phyloP scores from a whole-genome alignment of 2,329 filamentous ascomycete genomes.

The Ophiostoma tasmaniense region DNA sequence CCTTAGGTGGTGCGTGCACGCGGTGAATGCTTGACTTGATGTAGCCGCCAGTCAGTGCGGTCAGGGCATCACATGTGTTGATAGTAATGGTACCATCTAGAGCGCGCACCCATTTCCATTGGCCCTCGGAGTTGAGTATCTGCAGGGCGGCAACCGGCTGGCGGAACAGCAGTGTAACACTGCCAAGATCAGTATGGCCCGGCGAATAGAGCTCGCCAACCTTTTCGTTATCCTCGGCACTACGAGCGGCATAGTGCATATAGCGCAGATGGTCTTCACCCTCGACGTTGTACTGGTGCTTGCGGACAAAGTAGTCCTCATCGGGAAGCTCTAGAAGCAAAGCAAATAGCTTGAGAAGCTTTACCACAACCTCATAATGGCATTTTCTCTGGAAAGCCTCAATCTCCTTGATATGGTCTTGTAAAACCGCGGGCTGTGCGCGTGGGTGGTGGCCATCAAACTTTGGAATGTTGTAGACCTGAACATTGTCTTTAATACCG shows the following conservation, averaged over 20 bases:
- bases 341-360: slow-evolving; percentile 49
- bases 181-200: slow-evolving; percentile 46
- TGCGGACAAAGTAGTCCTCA: slow-evolving; percentile 46
- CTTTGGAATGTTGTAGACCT: slow-evolving; percentile 54
- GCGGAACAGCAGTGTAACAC: slow-evolving; percentile 44
- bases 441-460: slow-evolving; percentile 41
- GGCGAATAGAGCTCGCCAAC: slow-evolving; percentile 21
- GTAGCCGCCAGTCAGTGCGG: slow-evolving; percentile 36
- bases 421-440: slow-evolving; percentile 38
- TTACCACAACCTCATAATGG: slow-evolving; percentile 41
- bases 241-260: slow-evolving; percentile 46
- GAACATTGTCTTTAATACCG: slow-evolving; percentile 44
- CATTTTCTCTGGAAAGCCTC: slow-evolving; percentile 39
- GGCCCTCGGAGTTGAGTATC: slow-evolving; percentile 32
- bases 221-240: slow-evolving; percentile 27
- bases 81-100: slow-evolving; percentile 39
- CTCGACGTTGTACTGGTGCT: slow-evolving; percentile 46
- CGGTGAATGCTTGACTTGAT: slow-evolving; percentile 31
- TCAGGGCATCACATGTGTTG: slow-evolving; percentile 38
- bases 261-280: slow-evolving; percentile 51
- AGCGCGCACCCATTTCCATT: slow-evolving; percentile 38
- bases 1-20: slow-evolving; percentile 30
- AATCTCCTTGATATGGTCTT: slow-evolving; percentile 43
- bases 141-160: slow-evolving; percentile 47
- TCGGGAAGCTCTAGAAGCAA: slow-evolving; percentile 49